A percentile compares a stretch with the other conserved stretches of the same genome.
Conservation (phyloP, 192 early-diverging fungal genomes). For the Mortierella alpina region DNA sequence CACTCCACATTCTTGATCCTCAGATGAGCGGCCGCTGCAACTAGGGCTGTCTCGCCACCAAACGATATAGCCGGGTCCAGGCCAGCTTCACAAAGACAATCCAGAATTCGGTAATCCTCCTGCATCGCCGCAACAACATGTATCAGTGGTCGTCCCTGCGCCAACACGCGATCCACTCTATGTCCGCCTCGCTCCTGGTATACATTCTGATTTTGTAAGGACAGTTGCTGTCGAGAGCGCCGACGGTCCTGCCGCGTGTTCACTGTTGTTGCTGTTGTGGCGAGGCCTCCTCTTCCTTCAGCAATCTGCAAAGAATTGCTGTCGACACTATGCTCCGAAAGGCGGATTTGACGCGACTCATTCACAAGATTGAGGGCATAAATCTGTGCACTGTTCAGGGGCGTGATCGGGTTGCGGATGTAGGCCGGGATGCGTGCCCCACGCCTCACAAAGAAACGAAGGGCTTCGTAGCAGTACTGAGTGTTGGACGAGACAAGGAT, state of each 20-base stretch:
- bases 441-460: constrained; percentile 51
- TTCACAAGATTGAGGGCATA: constrained; percentile 47
- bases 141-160: constrained; percentile 45
- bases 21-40: constrained; percentile 50
- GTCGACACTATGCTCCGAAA: not conserved
- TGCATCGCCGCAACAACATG: constrained; percentile 52
- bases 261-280: not conserved
- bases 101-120: constrained; percentile 41
- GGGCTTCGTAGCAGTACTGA: constrained; percentile 46
- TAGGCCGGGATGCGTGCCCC: constrained; percentile 47
- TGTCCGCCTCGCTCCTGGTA: constrained; percentile 24
- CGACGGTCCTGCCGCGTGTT: constrained; percentile 12
- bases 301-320: not conserved
- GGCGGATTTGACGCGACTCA: constrained; percentile 16
- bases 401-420: constrained; percentile 47
- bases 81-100: constrained; percentile 49
- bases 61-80: constrained; percentile 40
- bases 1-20: constrained; percentile 51
- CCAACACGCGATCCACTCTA: constrained; percentile 20
- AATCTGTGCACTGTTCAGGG: constrained; percentile 38
- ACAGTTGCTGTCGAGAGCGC: constrained; percentile 5
- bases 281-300: not conserved
- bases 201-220: constrained; percentile 19
- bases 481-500: constrained; percentile 52
- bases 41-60: constrained; percentile 46